Evolutionary conservation across 1,284 basidiomycete species (phyloP), one percentile per base, ranked within the genome.

Genomic region (Nidula niveotomentosa): DNA sequence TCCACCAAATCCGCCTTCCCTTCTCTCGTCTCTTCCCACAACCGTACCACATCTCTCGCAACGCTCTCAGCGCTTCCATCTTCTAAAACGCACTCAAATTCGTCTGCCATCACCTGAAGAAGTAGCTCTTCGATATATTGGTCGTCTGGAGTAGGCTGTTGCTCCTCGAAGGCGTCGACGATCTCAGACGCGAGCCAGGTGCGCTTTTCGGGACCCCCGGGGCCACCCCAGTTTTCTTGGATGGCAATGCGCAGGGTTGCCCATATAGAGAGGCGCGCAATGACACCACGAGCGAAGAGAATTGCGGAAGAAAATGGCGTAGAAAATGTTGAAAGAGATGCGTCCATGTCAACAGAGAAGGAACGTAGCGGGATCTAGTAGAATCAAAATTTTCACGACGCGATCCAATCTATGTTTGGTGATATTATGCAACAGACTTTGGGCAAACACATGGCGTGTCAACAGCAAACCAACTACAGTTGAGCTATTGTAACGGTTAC

Each of bases 161-260:
- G n/a, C n/a, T 80, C 74, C 63, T 94, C 91, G 67, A 95, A 96
- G 17, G 86, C 82, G 70, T 96, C 94, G 56, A 96, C 86, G 62
- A 96, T 79, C 48, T 83, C 84, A 8, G 85, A 85, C 15, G 91
- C 91, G 30, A 96, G 78, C 89, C 91, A 94, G 7, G 81, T 86
- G 57, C 87, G 83, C 72, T 95, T 94, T 58, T 85, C 79, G 12
- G 70, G 58, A 2, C 77, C 76, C 39, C 84, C 80, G 18, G 87
- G 79, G 3, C 91, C 93, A 44, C 93, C 94, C 93, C 93, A 95
- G 60, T 76, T 73, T 64, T 94, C 83, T 54, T 88, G 82, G 41
- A 96, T 85, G 33, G 94, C 93, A 64, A 95, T 78, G 47, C 88
- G 87, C 43, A 96, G 81, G 1, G 87, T 90, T 41, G 91, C 84